These are phyloP conservation scores for Cryphonectria nitschkei DNA, from an alignment of 2,329 filamentous ascomycete species.

Conservation along the genomic window DNA sequence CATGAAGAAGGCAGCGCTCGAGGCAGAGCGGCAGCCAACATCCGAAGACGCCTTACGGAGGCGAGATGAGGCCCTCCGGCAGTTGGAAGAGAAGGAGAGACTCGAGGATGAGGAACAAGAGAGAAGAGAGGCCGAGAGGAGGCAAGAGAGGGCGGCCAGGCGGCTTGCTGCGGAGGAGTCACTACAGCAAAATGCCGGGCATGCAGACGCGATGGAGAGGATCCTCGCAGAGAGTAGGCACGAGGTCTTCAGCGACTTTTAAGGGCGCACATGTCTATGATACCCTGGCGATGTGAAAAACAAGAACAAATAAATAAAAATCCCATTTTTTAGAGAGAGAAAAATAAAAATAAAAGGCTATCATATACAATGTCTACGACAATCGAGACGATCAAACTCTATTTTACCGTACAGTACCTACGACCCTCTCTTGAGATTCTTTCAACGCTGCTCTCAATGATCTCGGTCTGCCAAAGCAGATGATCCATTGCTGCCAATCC, in stretches of 20 bases:
- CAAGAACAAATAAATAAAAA: background rate
- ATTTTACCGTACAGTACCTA: background rate
- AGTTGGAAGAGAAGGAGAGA: constrained; percentile 16
- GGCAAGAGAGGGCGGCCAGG: constrained; percentile 21
- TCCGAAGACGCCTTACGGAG: constrained; percentile 1
- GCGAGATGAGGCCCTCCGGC: constrained; percentile 20
- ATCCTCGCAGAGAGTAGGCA: constrained; percentile 21
- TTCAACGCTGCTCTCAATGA: background rate
- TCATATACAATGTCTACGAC: background rate
- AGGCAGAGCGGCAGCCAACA: constrained; percentile 30
- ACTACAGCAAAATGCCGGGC: constrained; percentile 5
- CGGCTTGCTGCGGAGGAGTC: constrained; percentile 17
- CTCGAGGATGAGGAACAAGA: constrained; percentile 13
- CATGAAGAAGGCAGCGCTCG: constrained; percentile 38
- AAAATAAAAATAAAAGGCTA: background rate
- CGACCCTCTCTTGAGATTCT: background rate
- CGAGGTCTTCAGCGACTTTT: constrained; percentile 15
- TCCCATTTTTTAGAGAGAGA: background rate
- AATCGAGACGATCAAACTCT: background rate
- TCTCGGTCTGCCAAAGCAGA: background rate
- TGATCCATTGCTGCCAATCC: background rate
- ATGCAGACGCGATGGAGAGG: constrained; percentile 26
- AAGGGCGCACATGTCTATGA: constrained; percentile 5
- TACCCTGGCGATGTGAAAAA: background rate
- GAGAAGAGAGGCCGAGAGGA: constrained; percentile 1